Evolutionary conservation across 2,329 filamentous ascomycete species (phyloP).

Genomic region (Tolypocladium inflatum): DNA sequence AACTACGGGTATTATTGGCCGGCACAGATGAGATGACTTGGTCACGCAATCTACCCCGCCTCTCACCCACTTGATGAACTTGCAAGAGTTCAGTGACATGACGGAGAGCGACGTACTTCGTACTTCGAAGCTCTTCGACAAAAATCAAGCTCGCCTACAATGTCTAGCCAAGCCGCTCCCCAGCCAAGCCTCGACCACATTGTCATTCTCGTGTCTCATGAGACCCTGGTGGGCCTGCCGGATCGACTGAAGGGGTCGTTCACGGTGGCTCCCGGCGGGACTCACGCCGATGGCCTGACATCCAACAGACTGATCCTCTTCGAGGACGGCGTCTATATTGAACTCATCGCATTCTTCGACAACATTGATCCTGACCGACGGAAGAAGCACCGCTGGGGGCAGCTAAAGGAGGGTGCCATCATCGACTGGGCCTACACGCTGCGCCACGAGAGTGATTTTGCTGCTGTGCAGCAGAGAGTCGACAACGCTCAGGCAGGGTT

Average conservation of each 20-base stretch:
- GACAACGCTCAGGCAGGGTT: constrained; percentile 20
- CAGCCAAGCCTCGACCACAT: constrained; percentile 48
- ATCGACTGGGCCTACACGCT: constrained; percentile 54
- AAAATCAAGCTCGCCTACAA: neutral
- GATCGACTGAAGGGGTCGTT: constrained; percentile 43
- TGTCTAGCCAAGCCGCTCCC: constrained; percentile 4
- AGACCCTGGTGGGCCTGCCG: constrained; percentile 36
- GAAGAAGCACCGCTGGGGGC: constrained; percentile 48
- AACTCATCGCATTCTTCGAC: constrained; percentile 53
- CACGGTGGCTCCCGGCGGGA: constrained; percentile 49
- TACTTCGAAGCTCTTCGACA: too few species aligned
- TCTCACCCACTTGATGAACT: neutral
- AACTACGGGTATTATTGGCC: neutral
- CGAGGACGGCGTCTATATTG: constrained; percentile 54
- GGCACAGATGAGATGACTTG: neutral
- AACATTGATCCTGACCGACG: constrained; percentile 28
- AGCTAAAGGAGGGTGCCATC: constrained; percentile 34
- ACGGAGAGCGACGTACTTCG: neutral
- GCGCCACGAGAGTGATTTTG: constrained; percentile 23
- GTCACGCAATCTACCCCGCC: neutral
- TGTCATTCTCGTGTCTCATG: constrained; percentile 50
- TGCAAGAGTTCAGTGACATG: neutral
- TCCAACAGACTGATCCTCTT: constrained; percentile 55
- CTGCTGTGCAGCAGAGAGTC: constrained; percentile 25
- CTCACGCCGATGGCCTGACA: constrained; percentile 49